A percentile compares a stretch with the other conserved stretches of the same genome.
These are phyloP conservation scores for Austroboletus novae-zelandiae DNA, from an alignment of 1,284 basidiomycete genomes.

Conservation along the genomic window DNA sequence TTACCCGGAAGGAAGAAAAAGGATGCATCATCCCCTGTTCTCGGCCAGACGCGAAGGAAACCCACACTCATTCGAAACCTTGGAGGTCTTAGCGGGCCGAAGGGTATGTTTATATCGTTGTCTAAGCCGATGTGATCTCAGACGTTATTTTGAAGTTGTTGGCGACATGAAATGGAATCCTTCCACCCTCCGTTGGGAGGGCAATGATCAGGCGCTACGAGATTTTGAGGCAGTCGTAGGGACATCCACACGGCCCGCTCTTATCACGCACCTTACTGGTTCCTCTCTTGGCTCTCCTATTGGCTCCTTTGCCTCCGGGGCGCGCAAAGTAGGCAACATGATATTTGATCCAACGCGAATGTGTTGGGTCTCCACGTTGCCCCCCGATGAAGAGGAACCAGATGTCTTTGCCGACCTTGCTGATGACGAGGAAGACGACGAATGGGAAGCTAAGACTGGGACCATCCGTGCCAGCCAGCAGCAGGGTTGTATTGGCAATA, in stretches of 20 bases:
- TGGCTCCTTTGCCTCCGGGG: slow-evolving; percentile 71
- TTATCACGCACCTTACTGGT: slow-evolving; percentile 88
- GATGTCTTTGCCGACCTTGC: slow-evolving; percentile 89
- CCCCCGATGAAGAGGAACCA: slow-evolving; percentile 88
- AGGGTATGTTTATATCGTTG: slow-evolving; percentile 54
- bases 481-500: slow-evolving; percentile 33
- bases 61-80: slow-evolving; percentile 88
- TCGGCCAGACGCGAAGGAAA: slow-evolving; percentile 54
- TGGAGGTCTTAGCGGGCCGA: slow-evolving; percentile 66
- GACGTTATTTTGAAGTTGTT: slow-evolving; percentile 52
- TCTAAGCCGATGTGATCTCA: slow-evolving; percentile 18
- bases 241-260: slow-evolving; percentile 87
- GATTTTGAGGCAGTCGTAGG: slow-evolving; percentile 86
- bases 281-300: slow-evolving; percentile 78
- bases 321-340: slow-evolving; percentile 94
- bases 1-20: slow-evolving; percentile 56
- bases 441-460: slow-evolving; percentile 68
- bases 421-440: slow-evolving; percentile 78
- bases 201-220: slow-evolving; percentile 86
- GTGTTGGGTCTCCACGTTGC: slow-evolving; percentile 87
- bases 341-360: slow-evolving; percentile 91
- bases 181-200: slow-evolving; percentile 87
- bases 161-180: slow-evolving; percentile 99
- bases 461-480: slow-evolving; percentile 71
- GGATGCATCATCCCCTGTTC: slow-evolving; percentile 40